Base-by-base conservation (phyloP, 2,329 filamentous ascomycete species). In the Epichloe typhina region DNA sequence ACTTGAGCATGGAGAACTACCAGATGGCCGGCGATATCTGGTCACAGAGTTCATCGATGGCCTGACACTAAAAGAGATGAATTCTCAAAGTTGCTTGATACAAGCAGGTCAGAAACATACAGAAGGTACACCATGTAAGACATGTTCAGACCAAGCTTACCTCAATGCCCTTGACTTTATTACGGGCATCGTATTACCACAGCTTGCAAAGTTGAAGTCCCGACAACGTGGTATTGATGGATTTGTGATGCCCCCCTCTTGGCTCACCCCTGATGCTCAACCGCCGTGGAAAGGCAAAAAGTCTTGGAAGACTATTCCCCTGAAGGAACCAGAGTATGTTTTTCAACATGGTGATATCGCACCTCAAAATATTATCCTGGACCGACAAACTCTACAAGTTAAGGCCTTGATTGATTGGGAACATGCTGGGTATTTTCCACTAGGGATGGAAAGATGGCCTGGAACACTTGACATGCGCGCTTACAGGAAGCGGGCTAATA, bases 381-480 rank as follows among this genome's bases (percentile, higher is more conserved):
- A 56, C 17, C 13, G 3, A 17, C 12, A 50, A 12, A 54, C 53
- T 33, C 43, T 56, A 23, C 35, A 56, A 35, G 46, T 56, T 15
- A 51, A 54, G 40, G 49, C 50, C 3, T 37, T 56, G 35, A 50
- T 56, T 35, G 52, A 54, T 39, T 54, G 52, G 54, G 54, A 56
- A 45, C 42, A 54, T 51, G 54, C 52, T 35, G 52, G 54, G 5
- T 56, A 40, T 35, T 56, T 47, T 37, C 50, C 52, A 7, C 17
- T 48, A 8, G 52, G 48, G 11, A 54, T 52, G 54, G 50, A 56
- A n/a, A 36, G 45, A 35, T 56, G 54, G 54, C 48, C 50, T 4
- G 54, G 54, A 23, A 49, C 47, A 5, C 37, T 55, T 19, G 52
- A 52, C 13, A 19, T 21, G 46, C 31, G 15, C 12, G 46, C 21